A percentile compares a stretch with the other conserved stretches of the same genome.
Conservation (phyloP, 495 filamentous ascomycete species). For the Apodospora peruviana region DNA sequence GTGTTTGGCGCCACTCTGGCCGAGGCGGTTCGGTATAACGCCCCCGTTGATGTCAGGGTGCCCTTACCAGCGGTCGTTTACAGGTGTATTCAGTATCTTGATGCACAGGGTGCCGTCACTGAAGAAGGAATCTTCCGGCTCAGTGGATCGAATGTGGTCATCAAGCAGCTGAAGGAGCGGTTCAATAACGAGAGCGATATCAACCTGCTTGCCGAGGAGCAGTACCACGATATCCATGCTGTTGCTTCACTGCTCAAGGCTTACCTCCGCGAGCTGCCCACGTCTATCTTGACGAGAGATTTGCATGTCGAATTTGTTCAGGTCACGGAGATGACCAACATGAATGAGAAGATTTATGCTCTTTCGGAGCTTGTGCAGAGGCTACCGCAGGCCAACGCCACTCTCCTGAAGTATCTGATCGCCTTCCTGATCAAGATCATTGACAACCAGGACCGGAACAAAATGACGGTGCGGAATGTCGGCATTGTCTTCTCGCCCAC, state of each 20-base stretch:
- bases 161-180: constrained; percentile 81
- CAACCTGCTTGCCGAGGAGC: constrained; percentile 74
- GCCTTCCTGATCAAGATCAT: constrained; percentile 84
- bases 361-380: constrained; percentile 79
- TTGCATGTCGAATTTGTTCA: constrained; percentile 83
- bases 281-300: constrained; percentile 83
- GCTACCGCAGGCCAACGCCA: constrained; percentile 73
- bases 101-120: constrained; percentile 69
- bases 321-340: constrained; percentile 74
- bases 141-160: constrained; percentile 88
- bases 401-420: constrained; percentile 75
- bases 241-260: constrained; percentile 91
- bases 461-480: constrained; percentile 97
- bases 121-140: constrained; percentile 97
- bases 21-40: constrained; percentile 78
- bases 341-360: constrained; percentile 71
- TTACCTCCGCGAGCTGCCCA: constrained; percentile 88
- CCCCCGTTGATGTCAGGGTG: constrained; percentile 62
- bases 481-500: constrained; percentile 99
- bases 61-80: constrained; percentile 93
- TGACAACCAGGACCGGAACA: constrained; percentile 84
- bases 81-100: constrained; percentile 90
- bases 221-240: constrained; percentile 93
- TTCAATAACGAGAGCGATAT: constrained; percentile 95
- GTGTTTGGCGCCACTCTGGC: constrained; percentile 83